A percentile compares a stretch with the other conserved stretches of the same genome.
These are phyloP conservation scores for Castanea mollissima DNA, from an alignment of 306 rosid species.

Conservation along the genomic window DNA sequence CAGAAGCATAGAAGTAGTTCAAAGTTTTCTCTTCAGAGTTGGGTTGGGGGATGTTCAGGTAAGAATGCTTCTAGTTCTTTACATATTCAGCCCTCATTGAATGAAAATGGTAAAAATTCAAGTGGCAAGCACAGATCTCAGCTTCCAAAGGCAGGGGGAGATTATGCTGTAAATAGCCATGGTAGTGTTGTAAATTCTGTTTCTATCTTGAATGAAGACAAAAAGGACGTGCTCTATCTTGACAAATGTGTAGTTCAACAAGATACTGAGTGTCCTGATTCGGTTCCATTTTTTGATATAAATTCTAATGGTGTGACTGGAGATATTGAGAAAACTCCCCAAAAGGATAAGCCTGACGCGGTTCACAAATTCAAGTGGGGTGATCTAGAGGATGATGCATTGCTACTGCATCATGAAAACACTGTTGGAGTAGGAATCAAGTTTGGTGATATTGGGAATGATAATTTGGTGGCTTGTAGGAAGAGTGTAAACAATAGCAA, in stretches of 20 bases:
- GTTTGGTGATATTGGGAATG: conserved; percentile 88
- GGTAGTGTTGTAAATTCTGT: conserved; percentile 33
- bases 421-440: conserved; percentile 66
- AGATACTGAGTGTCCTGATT: conserved; percentile 35
- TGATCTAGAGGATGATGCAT: conserved; percentile 56
- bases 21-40: conserved; percentile 77
- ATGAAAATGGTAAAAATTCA: conserved; percentile 33
- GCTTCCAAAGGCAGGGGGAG: conserved; percentile 45
- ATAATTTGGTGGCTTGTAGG: conserved; percentile 46
- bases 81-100: conserved; percentile 31
- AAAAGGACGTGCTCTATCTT: conserved; percentile 18
- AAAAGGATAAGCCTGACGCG: conserved; percentile 38
- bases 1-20: conserved; percentile 90
- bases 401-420: conserved; percentile 48
- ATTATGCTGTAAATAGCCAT: conserved; percentile 31
- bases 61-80: conserved; percentile 49
- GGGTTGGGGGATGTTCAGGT: conserved; percentile 78
- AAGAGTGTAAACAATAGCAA: conserved; percentile 44
- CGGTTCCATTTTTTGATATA: conserved; percentile 23
- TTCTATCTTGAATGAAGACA: conserved; percentile 37
- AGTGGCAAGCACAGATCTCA: conserved; percentile 46
- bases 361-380: conserved; percentile 61
- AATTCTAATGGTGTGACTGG: conserved; percentile 43
- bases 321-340: conserved; percentile 36
- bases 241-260: conserved; percentile 35